These are phyloP conservation scores for Vachellia collinsii DNA, from an alignment of 306 rosid species.

Conservation along the genomic window DNA sequence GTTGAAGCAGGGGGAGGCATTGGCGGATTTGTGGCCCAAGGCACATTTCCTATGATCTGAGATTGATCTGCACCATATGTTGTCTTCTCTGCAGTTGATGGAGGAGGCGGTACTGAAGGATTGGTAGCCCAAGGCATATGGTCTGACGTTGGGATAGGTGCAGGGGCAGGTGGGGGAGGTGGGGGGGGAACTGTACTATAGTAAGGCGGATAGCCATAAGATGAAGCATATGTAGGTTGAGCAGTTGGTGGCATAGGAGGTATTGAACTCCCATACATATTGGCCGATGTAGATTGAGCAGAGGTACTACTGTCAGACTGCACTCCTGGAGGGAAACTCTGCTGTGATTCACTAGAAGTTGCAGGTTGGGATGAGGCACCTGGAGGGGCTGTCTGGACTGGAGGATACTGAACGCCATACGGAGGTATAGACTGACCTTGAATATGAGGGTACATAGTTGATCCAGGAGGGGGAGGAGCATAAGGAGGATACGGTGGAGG, in stretches of 20 bases:
- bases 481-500: slow-evolving; percentile 79
- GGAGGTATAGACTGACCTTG: slow-evolving; percentile 80
- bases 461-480: slow-evolving; percentile 94
- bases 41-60: slow-evolving; percentile 62
- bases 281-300: slow-evolving; percentile 47
- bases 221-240: slow-evolving; percentile 68
- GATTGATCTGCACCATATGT: slow-evolving; percentile 66
- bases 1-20: slow-evolving; percentile 64
- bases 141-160: slow-evolving; percentile 54
- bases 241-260: slow-evolving; percentile 67
- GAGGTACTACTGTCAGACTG: slow-evolving; percentile 67
- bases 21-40: slow-evolving; percentile 77
- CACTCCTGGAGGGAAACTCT: slow-evolving; percentile 89
- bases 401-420: slow-evolving; percentile 82
- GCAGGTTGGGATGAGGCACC: slow-evolving; percentile 78
- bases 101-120: slow-evolving; percentile 62
- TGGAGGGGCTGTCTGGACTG: slow-evolving; percentile 72
- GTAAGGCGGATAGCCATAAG: slow-evolving; percentile 85
- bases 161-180: slow-evolving; percentile 59
- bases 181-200: slow-evolving; percentile 83
- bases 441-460: slow-evolving; percentile 79
- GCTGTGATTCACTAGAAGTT: slow-evolving; percentile 71
- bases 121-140: slow-evolving; percentile 77
- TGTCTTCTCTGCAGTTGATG: slow-evolving; percentile 64
- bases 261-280: slow-evolving; percentile 53